Base-by-base conservation (phyloP, 768 basidiomycete genomes). In the Clitopilus passeckerianus region DNA sequence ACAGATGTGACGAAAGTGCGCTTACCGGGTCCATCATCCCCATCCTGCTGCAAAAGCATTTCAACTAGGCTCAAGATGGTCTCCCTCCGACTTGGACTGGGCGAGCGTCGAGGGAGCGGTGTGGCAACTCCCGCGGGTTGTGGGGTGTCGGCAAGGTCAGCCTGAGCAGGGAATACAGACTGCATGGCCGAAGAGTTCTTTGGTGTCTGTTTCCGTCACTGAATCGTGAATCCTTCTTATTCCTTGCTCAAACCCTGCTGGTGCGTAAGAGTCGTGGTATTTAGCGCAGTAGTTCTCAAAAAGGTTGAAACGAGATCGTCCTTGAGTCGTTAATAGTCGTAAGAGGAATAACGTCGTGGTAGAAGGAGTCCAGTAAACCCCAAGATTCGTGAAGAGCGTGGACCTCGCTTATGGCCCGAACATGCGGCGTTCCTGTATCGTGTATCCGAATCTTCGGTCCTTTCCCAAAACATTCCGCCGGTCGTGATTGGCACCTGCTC, bases 31-130 rank as follows among this genome's bases (percentile, higher is more conserved):
- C 68, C 68, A 10, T 65, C 63, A 35, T 67, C 68, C 10, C 71
- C 75, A 33, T 69, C 68, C 57, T 77, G 66, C 58, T 77, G 70
- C 53, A 82, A 66, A 27, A 83, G 71, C 74, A 83, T 77, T 59
- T 82, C 79, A 35, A 83, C 80, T 62, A 83, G 66, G 65, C 72
- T 82, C 59, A 81, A 65, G 35, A 83, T 81, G 1, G 78, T 81
- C 61, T 80, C 77, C 44, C 77, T 74, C 8, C 78, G 74, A 61
- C 66, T 74, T 20, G 53, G 56, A n/a, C 59, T 57, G 23, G 72
- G 71, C 20, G 74, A 70, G 52, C 66, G 70, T 18, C 72, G 68
- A 15, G 64, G 64, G 23, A 71, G 65, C 1, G 70, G 64, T 9
- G 64, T 63, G n/a, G 66, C 61, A 2, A 66, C 62, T 7, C 62